Evolutionary conservation across 1,284 basidiomycete genomes (phyloP), one percentile per base, ranked within the genome.

Genomic region (Microbotryum saponariae): DNA sequence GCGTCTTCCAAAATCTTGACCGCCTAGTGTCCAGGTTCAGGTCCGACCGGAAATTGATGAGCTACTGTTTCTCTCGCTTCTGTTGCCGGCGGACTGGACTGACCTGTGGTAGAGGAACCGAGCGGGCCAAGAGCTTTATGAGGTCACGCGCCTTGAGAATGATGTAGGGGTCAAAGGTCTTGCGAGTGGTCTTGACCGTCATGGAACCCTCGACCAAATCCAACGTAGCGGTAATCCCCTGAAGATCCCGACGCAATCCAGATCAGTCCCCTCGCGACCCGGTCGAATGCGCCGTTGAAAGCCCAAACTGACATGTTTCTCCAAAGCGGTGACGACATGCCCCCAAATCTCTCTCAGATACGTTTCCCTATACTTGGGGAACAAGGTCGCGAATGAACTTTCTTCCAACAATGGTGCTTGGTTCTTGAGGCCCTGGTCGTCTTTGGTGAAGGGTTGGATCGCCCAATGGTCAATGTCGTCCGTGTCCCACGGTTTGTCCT

Each of bases 401-500:
- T 98, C 96, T 76, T 98, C 93, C 6, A 86, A 82, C 76, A 99
- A 91, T 1, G 91, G 82, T 23, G 92, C 87, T 49, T 96, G 79
- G 77, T 89, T 91, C 94, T 94, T 97, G 46, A 63, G 63, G 51
- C 54, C 45, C 46, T 64, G 56, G n/a, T 49, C 53, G 7, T 42
- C 51, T 48, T 63, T 56, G 33, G 58, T 31, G 37, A 63, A 64
- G 10, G 63, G 63, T 33, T 60, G 54, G 29, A 70, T 58, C 8
- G 60, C 88, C 85, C 76, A 93, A 87, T 97, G 94, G 80, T 98
- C 90, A 76, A 97, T 91, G 71, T 97, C 91, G 74, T 97, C 93
- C 52, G 92, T 96, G 76, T 98, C 94, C 96, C 94, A 98, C 72
- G 91, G 91, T 78, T 94, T 94, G 16, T 93, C 90, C 76, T 93